phyloP scores from a whole-genome alignment of 2,329 filamentous ascomycete species.

The Aspergillaceae sp. region DNA sequence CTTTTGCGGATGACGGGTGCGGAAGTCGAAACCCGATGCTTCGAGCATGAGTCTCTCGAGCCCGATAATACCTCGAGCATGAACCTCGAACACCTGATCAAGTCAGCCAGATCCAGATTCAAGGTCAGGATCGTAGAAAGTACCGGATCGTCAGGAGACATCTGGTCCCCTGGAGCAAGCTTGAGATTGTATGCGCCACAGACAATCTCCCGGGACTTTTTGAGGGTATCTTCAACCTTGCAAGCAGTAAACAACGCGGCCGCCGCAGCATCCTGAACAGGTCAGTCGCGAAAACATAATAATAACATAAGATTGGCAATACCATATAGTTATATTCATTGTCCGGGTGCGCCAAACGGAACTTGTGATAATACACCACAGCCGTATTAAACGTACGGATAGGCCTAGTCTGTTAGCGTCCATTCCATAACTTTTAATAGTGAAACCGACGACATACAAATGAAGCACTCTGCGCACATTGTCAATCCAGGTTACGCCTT shows the following conservation, averaged over 20 bases:
- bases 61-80: slow-evolving; percentile 73
- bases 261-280: slow-evolving; percentile 67
- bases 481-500: slow-evolving; percentile 84
- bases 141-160: slow-evolving; percentile 75
- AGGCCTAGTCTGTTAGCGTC: slow-evolving; percentile 47
- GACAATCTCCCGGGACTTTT: slow-evolving; percentile 89
- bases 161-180: slow-evolving; percentile 55
- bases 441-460: slow-evolving; percentile 49
- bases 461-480: slow-evolving; percentile 69
- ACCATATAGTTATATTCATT: slow-evolving; percentile 68
- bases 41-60: slow-evolving; percentile 90
- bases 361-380: slow-evolving; percentile 87
- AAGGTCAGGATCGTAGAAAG: slow-evolving; percentile 12
- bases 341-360: slow-evolving; percentile 76
- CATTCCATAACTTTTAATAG: background rate
- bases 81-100: slow-evolving; percentile 64
- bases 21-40: slow-evolving; percentile 86
- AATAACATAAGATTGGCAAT: slow-evolving; percentile 12
- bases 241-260: slow-evolving; percentile 86
- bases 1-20: slow-evolving; percentile 78
- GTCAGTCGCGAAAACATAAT: slow-evolving; percentile 2
- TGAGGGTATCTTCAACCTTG: slow-evolving; percentile 96
- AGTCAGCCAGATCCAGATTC: background rate
- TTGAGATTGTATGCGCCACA: slow-evolving; percentile 85
- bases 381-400: slow-evolving; percentile 89